Conservation (phyloP, 2,329 filamentous ascomycete genomes). For the Ophiocordyceps australis region DNA sequence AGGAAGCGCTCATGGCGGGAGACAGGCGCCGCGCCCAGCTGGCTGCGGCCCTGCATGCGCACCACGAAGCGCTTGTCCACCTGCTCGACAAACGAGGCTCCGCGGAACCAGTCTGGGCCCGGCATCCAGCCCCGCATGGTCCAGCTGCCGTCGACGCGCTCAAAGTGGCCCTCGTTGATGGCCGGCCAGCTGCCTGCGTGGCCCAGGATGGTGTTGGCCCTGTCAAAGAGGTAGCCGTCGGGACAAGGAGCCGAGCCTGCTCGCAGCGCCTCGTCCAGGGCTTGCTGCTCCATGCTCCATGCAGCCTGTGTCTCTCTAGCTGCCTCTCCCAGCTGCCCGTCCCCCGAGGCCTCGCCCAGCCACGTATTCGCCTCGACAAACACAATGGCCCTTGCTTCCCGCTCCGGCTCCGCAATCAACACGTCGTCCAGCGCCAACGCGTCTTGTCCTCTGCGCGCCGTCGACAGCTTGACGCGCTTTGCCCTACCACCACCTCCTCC, state of each 20-base stretch:
- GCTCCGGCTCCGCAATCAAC: background rate
- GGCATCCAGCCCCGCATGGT: constrained; percentile 25
- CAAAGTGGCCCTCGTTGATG: constrained; percentile 14
- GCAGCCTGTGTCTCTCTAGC: too few species aligned
- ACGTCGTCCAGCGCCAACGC: too few species aligned
- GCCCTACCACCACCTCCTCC: constrained; percentile 5
- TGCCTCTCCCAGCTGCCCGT: too few species aligned
- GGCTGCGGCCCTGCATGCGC: constrained; percentile 3
- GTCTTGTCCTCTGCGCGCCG: too few species aligned
- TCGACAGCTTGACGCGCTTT: constrained; percentile 4
- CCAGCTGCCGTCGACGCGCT: constrained; percentile 17
- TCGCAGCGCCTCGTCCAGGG: background rate
- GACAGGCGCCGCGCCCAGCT: constrained; percentile 1
- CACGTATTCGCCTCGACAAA: constrained; percentile 24
- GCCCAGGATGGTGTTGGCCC: constrained; percentile 7
- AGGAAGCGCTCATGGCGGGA: constrained; percentile 7
- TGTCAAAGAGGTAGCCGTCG: constrained; percentile 3
- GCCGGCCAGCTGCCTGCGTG: constrained; percentile 13
- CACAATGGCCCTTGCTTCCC: constrained; percentile 5
- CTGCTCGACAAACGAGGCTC: constrained; percentile 10
- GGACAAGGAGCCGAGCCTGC: background rate
- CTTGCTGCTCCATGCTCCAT: background rate
- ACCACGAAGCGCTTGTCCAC: constrained; percentile 9
- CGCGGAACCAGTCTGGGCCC: constrained; percentile 14
- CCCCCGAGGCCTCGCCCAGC: constrained; percentile 5